Conservation (phyloP, 106 monocot species). For the Gastrodia elata region DNA sequence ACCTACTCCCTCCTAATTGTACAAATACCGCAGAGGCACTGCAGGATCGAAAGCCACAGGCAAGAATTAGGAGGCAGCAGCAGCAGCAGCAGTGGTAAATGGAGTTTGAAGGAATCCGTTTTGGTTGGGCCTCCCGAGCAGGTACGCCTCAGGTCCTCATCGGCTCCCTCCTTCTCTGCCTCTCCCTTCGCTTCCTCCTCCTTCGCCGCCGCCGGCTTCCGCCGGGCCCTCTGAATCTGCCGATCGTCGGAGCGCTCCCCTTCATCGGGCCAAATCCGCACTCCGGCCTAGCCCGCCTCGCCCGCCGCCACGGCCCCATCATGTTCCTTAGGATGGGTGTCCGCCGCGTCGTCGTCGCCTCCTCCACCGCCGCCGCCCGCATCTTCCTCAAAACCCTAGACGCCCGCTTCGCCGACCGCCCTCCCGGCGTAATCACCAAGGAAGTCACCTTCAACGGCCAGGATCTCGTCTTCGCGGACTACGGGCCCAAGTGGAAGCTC, state of each 20-base stretch:
- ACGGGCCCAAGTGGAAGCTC: conserved; percentile 24
- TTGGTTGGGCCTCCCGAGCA: too few relatives aligned
- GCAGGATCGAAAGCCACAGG: too few relatives aligned
- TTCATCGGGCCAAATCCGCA: conserved; percentile 8
- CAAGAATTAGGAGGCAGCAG: too few relatives aligned
- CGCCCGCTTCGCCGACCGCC: conserved; percentile 12
- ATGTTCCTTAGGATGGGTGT: conserved; percentile 14
- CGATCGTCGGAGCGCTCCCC: conserved; percentile 12
- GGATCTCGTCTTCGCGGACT: conserved; percentile 12
- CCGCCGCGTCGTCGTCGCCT: conserved; percentile 8
- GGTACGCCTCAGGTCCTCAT: too few relatives aligned
- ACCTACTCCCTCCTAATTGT: too few relatives aligned
- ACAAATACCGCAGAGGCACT: too few relatives aligned
- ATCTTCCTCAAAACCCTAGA: conserved; percentile 16
- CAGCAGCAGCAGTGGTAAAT: too few relatives aligned
- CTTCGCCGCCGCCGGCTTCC: not conserved
- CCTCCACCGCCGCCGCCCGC: conserved; percentile 12
- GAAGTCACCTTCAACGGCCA: conserved; percentile 7
- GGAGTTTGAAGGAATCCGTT: too few relatives aligned
- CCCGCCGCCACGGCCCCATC: conserved; percentile 12
- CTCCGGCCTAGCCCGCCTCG: conserved; percentile 13
- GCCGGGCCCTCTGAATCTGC: conserved; percentile 6
- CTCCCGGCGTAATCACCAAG: not conserved
- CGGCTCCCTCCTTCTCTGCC: not conserved
- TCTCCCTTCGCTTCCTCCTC: not conserved